phyloP scores from a whole-genome alignment of 2,329 filamentous ascomycete genomes.

The Exophiala sp. region DNA sequence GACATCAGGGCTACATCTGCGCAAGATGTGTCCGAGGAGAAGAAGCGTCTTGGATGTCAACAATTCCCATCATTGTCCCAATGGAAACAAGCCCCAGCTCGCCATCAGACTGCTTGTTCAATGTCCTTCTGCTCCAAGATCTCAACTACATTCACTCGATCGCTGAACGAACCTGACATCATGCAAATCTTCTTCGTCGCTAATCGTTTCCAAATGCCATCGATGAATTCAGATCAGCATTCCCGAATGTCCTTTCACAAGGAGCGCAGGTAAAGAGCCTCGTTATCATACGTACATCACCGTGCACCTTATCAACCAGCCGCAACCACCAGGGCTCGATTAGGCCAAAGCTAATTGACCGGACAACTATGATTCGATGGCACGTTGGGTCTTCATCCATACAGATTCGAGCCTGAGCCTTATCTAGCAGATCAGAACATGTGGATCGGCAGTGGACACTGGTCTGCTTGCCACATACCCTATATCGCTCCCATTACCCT shows the following conservation, averaged over 20 bases:
- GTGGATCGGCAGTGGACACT: conserved; percentile 3
- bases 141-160: neutral
- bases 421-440: conserved; percentile 12
- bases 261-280: neutral
- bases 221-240: neutral
- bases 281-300: conserved; percentile 1
- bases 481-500: neutral
- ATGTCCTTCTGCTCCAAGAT: neutral
- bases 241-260: neutral
- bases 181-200: neutral
- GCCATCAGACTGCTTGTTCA: neutral
- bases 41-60: no score
- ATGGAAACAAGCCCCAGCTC: no score
- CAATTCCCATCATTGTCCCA: no score
- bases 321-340: neutral
- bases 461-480: neutral
- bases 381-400: conserved; percentile 1
- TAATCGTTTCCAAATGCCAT: neutral
- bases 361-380: neutral
- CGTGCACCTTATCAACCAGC: conserved; percentile 7
- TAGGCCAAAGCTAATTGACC: neutral
- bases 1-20: no score
- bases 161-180: neutral
- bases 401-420: conserved; percentile 11
- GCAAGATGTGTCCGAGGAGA: no score